Conservation (phyloP, 148 eudicot genomes). For the Persicaria tinctoria region DNA sequence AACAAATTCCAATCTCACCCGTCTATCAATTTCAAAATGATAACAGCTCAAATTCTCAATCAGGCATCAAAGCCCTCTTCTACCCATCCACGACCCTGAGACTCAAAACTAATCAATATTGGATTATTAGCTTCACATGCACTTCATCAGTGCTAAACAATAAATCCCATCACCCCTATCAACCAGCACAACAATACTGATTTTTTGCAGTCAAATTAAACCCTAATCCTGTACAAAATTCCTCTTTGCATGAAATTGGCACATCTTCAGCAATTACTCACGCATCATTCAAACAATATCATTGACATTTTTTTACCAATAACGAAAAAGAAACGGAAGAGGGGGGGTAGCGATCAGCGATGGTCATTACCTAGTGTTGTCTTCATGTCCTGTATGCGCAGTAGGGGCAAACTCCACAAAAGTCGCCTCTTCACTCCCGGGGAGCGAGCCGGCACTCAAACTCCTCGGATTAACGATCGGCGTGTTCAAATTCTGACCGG, state of each 20-base stretch:
- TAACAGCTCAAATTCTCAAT: neutral
- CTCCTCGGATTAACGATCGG: slow-evolving; percentile 15
- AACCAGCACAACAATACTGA: neutral
- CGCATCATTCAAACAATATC: neutral
- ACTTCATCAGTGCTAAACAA: neutral
- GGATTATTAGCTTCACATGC: neutral
- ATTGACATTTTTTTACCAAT: neutral
- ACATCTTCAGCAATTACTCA: neutral
- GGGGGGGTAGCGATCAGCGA: neutral
- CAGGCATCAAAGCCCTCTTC: neutral
- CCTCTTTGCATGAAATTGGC: neutral
- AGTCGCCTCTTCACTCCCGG: slow-evolving; percentile 47
- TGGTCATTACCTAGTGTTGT: slow-evolving; percentile 47
- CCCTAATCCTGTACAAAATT: neutral
- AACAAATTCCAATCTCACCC: neutral
- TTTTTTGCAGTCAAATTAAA: neutral
- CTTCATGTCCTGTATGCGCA: slow-evolving; percentile 37
- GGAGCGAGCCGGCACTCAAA: slow-evolving; percentile 48
- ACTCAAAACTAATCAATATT: neutral
- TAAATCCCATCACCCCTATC: neutral
- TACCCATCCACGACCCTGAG: neutral
- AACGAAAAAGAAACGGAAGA: neutral
- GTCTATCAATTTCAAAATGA: neutral
- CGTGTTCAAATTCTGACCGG: slow-evolving; percentile 19
- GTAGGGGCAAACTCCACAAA: slow-evolving; percentile 22